Base-by-base conservation (phyloP, 495 filamentous ascomycete species). In the Staphylotrichum longicolle region DNA sequence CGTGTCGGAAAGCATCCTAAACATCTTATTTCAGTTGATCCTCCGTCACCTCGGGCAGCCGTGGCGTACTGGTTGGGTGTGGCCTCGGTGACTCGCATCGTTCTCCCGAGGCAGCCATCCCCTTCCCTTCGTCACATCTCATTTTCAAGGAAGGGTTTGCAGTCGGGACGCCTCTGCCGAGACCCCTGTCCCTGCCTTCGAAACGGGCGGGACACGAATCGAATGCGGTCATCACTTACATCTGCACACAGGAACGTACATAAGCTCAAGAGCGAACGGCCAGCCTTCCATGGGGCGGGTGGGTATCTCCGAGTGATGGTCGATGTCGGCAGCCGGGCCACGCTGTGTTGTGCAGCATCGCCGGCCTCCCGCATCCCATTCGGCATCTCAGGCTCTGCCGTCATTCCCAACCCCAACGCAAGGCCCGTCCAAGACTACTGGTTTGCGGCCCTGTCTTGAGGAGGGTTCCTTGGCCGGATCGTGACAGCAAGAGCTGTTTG, bases 111-210 rank as follows among this genome's bases (percentile, higher is more conserved):
- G 27, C 47, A 33, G 1, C 20, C 47, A 33, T 3, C 47, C 0
- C 11, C 7, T 9, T 7, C 37, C 15, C 9, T 8, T 27, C 47
- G 30, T 58, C 56, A 49, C 56, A 48, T 58, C 45, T 41, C 56
- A 32, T 12, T 50, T 32, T 41, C 34, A 37, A 32, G 7, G 12
- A 9, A 27, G 45, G 33, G 56, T 50, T 50, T 49, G 39, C n/a
- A 37, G 20, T 40, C 45, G 33, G 34, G 20, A 7, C 2, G 20
- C 12, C 6, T 20, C 45, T 49, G n/a, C 55, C 45, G 45, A 58
- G 45, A 48, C 34, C 56, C 56, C 20, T 49, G 35, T 50, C 56
- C 56, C 35, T 58, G 46, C 10, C 37, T 15, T 33, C n/a, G 45
- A 41, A 30, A 15, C 20, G 20, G 45, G 30, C 46, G 45, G 32